Percentiles rank a stretch among this genome's conserved stretches.
Conservation (phyloP, 1,284 basidiomycete genomes). For the Stygiomarasmius scandens region DNA sequence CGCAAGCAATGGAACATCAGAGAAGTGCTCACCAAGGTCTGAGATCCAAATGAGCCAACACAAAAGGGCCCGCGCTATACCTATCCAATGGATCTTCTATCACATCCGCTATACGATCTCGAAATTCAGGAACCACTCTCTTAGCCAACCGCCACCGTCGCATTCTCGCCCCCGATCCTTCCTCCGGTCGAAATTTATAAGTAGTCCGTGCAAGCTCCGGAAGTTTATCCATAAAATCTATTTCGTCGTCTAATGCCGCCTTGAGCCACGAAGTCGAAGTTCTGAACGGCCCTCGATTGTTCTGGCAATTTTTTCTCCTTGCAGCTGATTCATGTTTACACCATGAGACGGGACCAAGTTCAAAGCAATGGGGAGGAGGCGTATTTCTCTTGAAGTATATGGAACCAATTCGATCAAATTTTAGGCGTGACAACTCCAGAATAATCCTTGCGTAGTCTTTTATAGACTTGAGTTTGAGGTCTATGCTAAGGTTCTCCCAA, state of each 20-base stretch:
- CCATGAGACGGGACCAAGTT: conserved; percentile 24
- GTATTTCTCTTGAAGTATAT: conserved; percentile 24
- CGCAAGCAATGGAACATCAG: background rate
- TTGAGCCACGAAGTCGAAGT: conserved; percentile 21
- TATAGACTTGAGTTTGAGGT: conserved; percentile 22
- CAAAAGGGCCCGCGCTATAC: conserved; percentile 23
- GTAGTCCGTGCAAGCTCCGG: conserved; percentile 20
- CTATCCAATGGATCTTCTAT: conserved; percentile 25
- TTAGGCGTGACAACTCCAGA: conserved; percentile 21
- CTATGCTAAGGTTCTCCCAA: conserved; percentile 24
- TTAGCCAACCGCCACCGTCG: conserved; percentile 17
- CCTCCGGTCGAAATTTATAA: conserved; percentile 4
- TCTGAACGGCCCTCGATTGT: conserved; percentile 26
- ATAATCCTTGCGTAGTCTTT: conserved; percentile 25
- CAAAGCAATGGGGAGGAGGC: conserved; percentile 18
- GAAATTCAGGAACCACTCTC: conserved; percentile 19
- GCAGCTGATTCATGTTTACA: conserved; percentile 23
- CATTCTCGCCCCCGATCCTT: conserved; percentile 6
- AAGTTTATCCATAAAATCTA: conserved; percentile 21
- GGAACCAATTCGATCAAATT: conserved; percentile 25
- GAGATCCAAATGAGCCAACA: conserved; percentile 25
- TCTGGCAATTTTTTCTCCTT: conserved; percentile 12
- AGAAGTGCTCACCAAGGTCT: conserved; percentile 20
- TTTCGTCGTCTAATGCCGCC: conserved; percentile 23
- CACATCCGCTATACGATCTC: conserved; percentile 19